Percentiles rank a stretch among this genome's conserved stretches.
phyloP scores from a whole-genome alignment of 306 rosid genomes.

The Lathyrus sativus region DNA sequence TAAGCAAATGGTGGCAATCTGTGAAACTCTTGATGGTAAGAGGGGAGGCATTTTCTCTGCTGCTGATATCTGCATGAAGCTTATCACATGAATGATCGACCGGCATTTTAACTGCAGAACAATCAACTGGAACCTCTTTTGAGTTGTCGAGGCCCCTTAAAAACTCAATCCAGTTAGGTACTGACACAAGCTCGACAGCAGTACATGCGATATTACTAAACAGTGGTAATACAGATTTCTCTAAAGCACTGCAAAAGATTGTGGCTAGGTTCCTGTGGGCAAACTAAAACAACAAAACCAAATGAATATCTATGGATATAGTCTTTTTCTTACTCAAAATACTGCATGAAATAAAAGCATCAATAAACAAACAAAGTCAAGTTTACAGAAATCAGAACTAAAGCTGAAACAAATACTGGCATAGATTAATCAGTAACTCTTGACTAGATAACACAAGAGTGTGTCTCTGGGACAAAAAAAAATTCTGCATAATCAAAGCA shows the following conservation, averaged over 20 bases:
- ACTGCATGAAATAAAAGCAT: slow-evolving; percentile 18
- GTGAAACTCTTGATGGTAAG: slow-evolving; percentile 40
- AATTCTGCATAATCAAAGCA: slow-evolving; percentile 25
- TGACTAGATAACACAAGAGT: slow-evolving; percentile 6
- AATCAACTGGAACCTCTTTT: slow-evolving; percentile 33
- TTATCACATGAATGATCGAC: slow-evolving; percentile 42
- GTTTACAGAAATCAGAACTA: slow-evolving; percentile 24
- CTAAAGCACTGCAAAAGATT: slow-evolving; percentile 66
- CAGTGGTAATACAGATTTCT: slow-evolving; percentile 50
- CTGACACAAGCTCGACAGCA: slow-evolving; percentile 48
- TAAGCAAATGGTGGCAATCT: slow-evolving; percentile 67
- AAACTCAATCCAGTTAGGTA: slow-evolving; percentile 65
- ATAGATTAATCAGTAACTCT: slow-evolving; percentile 3
- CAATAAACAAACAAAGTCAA: slow-evolving; percentile 13
- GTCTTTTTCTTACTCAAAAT: slow-evolving; percentile 19
- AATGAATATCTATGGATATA: slow-evolving; percentile 39
- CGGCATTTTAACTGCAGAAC: slow-evolving; percentile 38
- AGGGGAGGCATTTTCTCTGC: slow-evolving; percentile 40
- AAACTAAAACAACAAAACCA: slow-evolving; percentile 62
- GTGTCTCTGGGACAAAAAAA: neutral
- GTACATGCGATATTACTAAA: slow-evolving; percentile 38
- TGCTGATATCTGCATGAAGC: slow-evolving; percentile 36
- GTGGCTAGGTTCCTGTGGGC: slow-evolving; percentile 72
- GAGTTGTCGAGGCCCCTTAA: slow-evolving; percentile 52
- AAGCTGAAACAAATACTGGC: slow-evolving; percentile 12